Percentiles rank a stretch among this genome's conserved stretches.
phyloP scores from a whole-genome alignment of 768 basidiomycete genomes.

The Krasilnikovozyma curviuscula region DNA sequence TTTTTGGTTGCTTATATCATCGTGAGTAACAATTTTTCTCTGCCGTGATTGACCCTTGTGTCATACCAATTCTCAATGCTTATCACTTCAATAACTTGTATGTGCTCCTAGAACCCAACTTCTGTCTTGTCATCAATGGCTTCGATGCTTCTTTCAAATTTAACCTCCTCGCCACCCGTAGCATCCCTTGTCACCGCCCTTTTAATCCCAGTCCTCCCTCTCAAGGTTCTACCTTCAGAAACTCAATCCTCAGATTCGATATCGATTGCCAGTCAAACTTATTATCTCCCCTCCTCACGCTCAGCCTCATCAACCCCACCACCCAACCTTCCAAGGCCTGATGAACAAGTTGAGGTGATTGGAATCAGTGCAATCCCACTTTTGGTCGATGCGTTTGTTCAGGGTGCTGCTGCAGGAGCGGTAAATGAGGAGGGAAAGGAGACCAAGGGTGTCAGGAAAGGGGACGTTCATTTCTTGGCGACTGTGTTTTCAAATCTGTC shows the following conservation, averaged over 20 bases:
- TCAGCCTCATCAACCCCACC: constrained; percentile 62
- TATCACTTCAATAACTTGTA: not conserved
- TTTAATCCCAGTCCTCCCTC: constrained; percentile 38
- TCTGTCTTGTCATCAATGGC: constrained; percentile 83
- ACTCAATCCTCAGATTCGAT: constrained; percentile 6
- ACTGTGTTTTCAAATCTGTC: constrained; percentile 86
- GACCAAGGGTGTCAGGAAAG: constrained; percentile 33
- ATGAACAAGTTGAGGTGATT: constrained; percentile 29
- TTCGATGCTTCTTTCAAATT: constrained; percentile 91
- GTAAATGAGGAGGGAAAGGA: constrained; percentile 30
- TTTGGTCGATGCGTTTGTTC: constrained; percentile 73
- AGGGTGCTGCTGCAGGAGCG: constrained; percentile 39
- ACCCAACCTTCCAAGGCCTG: constrained; percentile 22
- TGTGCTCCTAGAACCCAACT: constrained; percentile 51
- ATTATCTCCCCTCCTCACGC: constrained; percentile 57
- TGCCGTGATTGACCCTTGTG: not conserved
- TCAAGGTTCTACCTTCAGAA: constrained; percentile 14
- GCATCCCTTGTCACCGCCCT: constrained; percentile 46
- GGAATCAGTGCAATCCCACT: constrained; percentile 42
- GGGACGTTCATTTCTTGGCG: constrained; percentile 70
- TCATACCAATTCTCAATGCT: not conserved
- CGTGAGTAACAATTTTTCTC: constrained; percentile 33
- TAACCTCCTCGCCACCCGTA: constrained; percentile 53
- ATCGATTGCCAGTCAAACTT: constrained; percentile 32
- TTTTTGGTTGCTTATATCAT: constrained; percentile 81